Evolutionary conservation across 495 filamentous ascomycete genomes (phyloP), one percentile per base, ranked within the genome.

Genomic region (Aspergillus asperescens): DNA sequence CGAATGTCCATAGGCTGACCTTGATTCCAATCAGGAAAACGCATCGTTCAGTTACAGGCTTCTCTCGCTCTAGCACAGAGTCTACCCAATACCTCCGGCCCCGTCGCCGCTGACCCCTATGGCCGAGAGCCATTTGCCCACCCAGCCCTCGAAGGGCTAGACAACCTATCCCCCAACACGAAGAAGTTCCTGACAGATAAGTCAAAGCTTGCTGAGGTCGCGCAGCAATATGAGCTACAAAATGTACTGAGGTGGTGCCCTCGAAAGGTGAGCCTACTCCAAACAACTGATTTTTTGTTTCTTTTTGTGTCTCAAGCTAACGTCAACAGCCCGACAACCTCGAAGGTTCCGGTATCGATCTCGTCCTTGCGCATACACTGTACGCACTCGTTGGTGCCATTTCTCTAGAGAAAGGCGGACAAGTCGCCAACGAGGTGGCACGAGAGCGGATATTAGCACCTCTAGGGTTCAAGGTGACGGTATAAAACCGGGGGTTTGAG

Each of bases 321-420:
- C 15, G 7, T 7, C 15, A 48, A 43, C 68, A 96, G 92, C 80
- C 81, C 32, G 68, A 82, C 39, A 84, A 95, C 61, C 74, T 95
- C 29, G 58, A 74, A 20, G 68, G 59, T 20, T 95, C 90, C 8
- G 93, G 93, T 15, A 61, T 87, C 25, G 77, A 86, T 3, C 63
- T 81, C 10, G 81, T 97, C 31, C 71, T 90, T 41, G 74, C 82
- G n/a, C 81, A 88, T 46, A 79, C 87, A 18, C 59, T 96, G 48
- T 93, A 86, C 62, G 88, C 90, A 13, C 83, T 99, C 20, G 66
- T 97, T 31, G 93, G 93, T 20, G 93, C 94, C 20, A 68, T 97
- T 50, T 82, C 90, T 8, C 69, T 97, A 53, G 87, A 95, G 67
- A 84, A 85, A 56, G 93, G 93, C 23, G 88, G 87, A 41, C 81